Evolutionary conservation across 805 yeast genomes (phyloP).

Genomic region (Wickerhamiella vanderwaltii): DNA sequence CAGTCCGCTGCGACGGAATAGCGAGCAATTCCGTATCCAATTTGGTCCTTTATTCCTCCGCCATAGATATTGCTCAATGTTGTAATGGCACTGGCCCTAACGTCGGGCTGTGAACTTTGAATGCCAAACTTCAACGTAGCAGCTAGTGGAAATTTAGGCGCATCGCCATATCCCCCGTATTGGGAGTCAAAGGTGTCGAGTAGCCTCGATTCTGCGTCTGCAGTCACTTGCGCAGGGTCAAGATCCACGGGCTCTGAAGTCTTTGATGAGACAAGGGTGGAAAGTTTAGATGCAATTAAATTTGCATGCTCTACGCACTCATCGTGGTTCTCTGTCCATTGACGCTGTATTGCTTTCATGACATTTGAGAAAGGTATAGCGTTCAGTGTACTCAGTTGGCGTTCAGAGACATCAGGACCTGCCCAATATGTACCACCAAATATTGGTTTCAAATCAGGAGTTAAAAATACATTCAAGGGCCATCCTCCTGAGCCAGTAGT

Average conservation of each 20-base stretch:
- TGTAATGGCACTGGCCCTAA: constrained; percentile 19
- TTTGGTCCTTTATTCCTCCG: constrained; percentile 31
- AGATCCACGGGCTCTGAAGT: constrained; percentile 16
- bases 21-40: constrained; percentile 29
- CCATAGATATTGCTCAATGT: constrained; percentile 25
- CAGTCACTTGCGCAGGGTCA: constrained; percentile 12
- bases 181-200: constrained; percentile 19
- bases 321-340: constrained; percentile 25
- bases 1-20: constrained; percentile 31
- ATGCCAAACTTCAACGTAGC: constrained; percentile 23
- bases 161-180: constrained; percentile 28
- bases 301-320: constrained; percentile 24
- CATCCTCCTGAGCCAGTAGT: constrained; percentile 30
- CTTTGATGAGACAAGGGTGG: constrained; percentile 21
- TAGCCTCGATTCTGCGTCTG: constrained; percentile 18
- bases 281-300: constrained; percentile 19
- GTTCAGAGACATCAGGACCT: constrained; percentile 23
- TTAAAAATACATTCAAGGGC: constrained; percentile 31
- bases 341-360: constrained; percentile 22
- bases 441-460: constrained; percentile 28
- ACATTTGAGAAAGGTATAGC: constrained; percentile 24
- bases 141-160: constrained; percentile 30
- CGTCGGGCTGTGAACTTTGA: constrained; percentile 12
- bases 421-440: constrained; percentile 32
- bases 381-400: constrained; percentile 3